These are phyloP conservation scores for Hyaloscypha hepaticicola DNA, from an alignment of 495 filamentous ascomycete genomes.

Conservation along the genomic window DNA sequence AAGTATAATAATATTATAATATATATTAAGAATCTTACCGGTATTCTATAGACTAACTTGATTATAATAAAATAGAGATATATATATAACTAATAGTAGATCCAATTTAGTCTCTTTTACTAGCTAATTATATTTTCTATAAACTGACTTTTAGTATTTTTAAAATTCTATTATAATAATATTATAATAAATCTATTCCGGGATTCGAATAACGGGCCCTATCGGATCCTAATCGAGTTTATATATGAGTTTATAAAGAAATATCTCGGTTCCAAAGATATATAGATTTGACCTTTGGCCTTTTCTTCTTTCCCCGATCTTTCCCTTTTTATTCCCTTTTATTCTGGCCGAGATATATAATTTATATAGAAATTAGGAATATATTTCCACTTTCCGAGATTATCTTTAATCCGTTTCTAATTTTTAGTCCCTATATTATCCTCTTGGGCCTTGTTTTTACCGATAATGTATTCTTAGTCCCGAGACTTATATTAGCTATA, in stretches of 20 bases:
- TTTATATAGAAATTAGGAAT: constrained; percentile 30
- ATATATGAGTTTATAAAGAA: constrained; percentile 38
- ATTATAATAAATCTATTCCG: constrained; percentile 35
- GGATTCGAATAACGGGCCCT: constrained; percentile 33
- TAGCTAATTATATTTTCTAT: constrained; percentile 39
- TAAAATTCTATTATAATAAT: constrained; percentile 34
- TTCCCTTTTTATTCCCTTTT: not conserved
- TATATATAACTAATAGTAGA: constrained; percentile 34
- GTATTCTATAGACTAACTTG: constrained; percentile 36
- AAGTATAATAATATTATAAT: constrained; percentile 35
- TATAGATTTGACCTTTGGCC: constrained; percentile 28
- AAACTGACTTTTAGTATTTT: constrained; percentile 35
- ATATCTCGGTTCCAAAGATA: constrained; percentile 37
- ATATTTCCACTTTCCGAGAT: constrained; percentile 36
- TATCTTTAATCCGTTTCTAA: constrained; percentile 36
- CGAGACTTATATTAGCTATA: constrained; percentile 30
- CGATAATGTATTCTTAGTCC: constrained; percentile 33
- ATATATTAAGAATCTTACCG: constrained; percentile 40
- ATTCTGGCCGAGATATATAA: not conserved
- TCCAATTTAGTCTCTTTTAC: constrained; percentile 39
- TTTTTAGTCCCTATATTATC: constrained; percentile 29
- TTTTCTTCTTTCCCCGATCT: not conserved
- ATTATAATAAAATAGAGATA: constrained; percentile 39
- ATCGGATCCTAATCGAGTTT: constrained; percentile 37
- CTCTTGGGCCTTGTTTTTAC: constrained; percentile 40